Evolutionary conservation across 208 protist species (phyloP).

Genomic region (Crithidia mellificae): DNA sequence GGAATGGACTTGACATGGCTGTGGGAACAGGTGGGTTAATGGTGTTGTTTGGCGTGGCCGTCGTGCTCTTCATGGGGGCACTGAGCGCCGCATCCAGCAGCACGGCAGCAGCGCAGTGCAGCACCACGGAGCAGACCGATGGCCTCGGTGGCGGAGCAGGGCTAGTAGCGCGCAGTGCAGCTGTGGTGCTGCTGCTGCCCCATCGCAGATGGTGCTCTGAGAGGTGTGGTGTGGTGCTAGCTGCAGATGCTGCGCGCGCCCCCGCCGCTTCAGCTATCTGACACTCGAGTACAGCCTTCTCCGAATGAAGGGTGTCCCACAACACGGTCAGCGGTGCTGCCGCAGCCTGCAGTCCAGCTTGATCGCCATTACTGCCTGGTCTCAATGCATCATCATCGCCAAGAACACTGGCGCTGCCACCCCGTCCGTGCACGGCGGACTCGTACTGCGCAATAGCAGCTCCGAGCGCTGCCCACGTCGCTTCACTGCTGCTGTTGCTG

Average conservation of each 20-base stretch:
- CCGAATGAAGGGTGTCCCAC: slow-evolving; percentile 34
- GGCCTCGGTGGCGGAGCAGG: not conserved
- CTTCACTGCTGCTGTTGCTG: not conserved
- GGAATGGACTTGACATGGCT: too few relatives aligned
- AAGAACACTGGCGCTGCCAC: not conserved
- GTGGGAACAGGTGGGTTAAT: too few relatives aligned
- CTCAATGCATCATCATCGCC: not conserved
- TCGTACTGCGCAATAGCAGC: slow-evolving; percentile 23
- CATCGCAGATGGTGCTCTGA: not conserved
- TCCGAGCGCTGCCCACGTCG: slow-evolving; percentile 15
- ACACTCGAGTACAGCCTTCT: not conserved
- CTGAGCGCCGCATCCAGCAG: too few relatives aligned
- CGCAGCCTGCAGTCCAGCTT: not conserved
- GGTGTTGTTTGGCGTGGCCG: too few relatives aligned
- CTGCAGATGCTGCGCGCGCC: too few relatives aligned
- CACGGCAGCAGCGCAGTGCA: slow-evolving; percentile 46
- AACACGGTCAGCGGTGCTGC: slow-evolving; percentile 30
- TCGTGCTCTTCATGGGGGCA: too few relatives aligned
- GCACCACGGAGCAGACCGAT: slow-evolving; percentile 41
- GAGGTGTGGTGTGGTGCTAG: too few relatives aligned
- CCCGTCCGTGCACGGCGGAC: not conserved
- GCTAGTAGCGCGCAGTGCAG: not conserved
- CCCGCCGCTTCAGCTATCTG: not conserved
- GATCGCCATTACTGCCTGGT: not conserved
- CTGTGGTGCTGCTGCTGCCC: too few relatives aligned